These are phyloP conservation scores for Priceomyces medius DNA, from an alignment of 805 yeast genomes.

Conservation along the genomic window DNA sequence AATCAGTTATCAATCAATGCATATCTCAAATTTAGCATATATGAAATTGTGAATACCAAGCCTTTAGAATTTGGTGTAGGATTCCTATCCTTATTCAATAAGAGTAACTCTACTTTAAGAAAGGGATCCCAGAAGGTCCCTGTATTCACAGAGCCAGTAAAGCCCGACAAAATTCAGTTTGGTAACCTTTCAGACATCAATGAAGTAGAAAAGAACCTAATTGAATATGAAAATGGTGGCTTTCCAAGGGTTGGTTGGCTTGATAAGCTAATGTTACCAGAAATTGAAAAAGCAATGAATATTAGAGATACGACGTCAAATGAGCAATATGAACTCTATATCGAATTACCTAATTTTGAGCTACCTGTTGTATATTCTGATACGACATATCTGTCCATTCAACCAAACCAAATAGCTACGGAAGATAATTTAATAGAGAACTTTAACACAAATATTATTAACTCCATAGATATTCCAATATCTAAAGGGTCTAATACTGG, in stretches of 20 bases:
- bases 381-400: conserved; percentile 15
- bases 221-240: conserved; percentile 68
- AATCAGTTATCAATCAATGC: conserved; percentile 68
- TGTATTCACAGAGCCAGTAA: conserved; percentile 16
- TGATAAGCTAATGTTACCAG: conserved; percentile 61
- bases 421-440: conserved; percentile 8
- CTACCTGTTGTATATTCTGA: conserved; percentile 45
- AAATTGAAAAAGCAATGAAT: conserved; percentile 37
- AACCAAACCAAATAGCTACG: conserved; percentile 1
- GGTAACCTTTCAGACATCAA: conserved; percentile 19
- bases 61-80: conserved; percentile 60
- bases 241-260: conserved; percentile 66
- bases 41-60: conserved; percentile 63
- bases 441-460: conserved; percentile 34
- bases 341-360: conserved; percentile 45
- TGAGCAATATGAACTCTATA: conserved; percentile 24
- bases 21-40: conserved; percentile 57
- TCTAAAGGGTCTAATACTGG: conserved; percentile 6
- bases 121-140: conserved; percentile 65
- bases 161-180: conserved; percentile 21
- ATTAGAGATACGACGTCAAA: conserved; percentile 2
- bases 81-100: conserved; percentile 57
- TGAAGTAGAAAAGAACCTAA: conserved; percentile 51
- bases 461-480: conserved; percentile 31
- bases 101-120: conserved; percentile 52